Evolutionary conservation across 768 basidiomycete genomes (phyloP), one percentile per base, ranked within the genome.

Genomic region (Albatrellus ellisii): DNA sequence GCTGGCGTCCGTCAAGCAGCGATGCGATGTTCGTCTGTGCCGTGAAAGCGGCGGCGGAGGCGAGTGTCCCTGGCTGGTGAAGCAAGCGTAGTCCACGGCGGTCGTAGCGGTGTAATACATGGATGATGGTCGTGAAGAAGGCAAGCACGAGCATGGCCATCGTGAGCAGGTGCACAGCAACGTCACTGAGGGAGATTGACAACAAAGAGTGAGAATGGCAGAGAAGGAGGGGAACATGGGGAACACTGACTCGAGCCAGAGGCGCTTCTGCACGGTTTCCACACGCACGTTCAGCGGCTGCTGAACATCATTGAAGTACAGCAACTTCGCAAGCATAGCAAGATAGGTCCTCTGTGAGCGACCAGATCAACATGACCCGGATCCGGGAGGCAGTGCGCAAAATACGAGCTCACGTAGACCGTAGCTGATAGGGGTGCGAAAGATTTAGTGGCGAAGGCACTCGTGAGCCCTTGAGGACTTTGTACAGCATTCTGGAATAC

Each of bases 11-110:
- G 5, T 64, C 62, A 3, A 72, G 59, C 36, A 72, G 59, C 7
- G 64, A 56, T 8, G 64, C 70, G 48, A 74, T 62, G 22, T 62
- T 64, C 3, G 70, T 72, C 47, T 68, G 65, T 6, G 66, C 73
- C 8, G 70, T 70, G 46, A 75, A 67, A 28, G 69, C 66, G 10
- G 73, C 67, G 10, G 74, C 74, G 9, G 71, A 70, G 17, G 71
- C 73, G 39, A 76, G 69, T 4, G 75, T 75, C 14, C 73, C 51
- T 0, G 71, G 70, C 36, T 64, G 58, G 47, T 72, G 70, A 24
- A 59, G 60, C 25, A 75, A 59, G 14, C 57, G 59, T 22, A 77
- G 60, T 32, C 60, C 52, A 7, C 62, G 62, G 6, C 73, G 65
- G 28, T 68, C 67, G 35, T 50, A 46, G 20, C 63, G 57, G 51